Base-by-base conservation (phyloP, 139 green algal genomes). In the Chlamydomonas sp. region DNA sequence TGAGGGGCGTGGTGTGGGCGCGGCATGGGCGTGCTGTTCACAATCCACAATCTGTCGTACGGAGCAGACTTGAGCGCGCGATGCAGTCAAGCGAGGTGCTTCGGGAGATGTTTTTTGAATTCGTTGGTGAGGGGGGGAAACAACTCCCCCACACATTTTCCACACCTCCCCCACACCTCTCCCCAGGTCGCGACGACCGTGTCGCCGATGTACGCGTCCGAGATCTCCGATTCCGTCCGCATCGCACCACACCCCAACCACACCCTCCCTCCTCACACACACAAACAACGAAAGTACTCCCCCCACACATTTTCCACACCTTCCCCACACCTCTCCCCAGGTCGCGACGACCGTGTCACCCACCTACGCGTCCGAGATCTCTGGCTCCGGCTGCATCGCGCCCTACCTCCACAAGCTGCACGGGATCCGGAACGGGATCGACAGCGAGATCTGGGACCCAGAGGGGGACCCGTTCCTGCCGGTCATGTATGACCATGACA, bases 401-500 rank as follows among this genome's bases (percentile, higher is more conserved):
- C 72, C 85, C 0, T 73, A 92, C 77, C 72, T 93, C 34, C 64
- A 63, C 75, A 95, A 95, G 79, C 89, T 97, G 72, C 93, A 84
- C 58, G 91, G 91, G 65, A 88, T 96, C 61, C 76, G 79, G 39
- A 99, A 98, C 74, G 94, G 94, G 57, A 98, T 99, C 65, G 94
- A 99, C 30, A 58, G 72, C 8, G 94, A 99, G 76, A 94, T 98
- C 63, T 99, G 94, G 94, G 90, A 98, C 76, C 94, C 94, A 5
- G 60, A 71, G 3, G 70, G 75, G 26, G 92, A 96, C 76, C 37
- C 67, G 13, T 90, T 88, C 75, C 72, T 96, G 61, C 90, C 90
- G 16, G 43, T 84, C 28, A 47, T 35, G 34, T 87, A 87, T 31
- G 24, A 33, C 16, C 33, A n/a, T n/a, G n/a, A n/a, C n/a, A n/a